phyloP scores from a whole-genome alignment of 768 basidiomycete species.

The Suillus decipiens region DNA sequence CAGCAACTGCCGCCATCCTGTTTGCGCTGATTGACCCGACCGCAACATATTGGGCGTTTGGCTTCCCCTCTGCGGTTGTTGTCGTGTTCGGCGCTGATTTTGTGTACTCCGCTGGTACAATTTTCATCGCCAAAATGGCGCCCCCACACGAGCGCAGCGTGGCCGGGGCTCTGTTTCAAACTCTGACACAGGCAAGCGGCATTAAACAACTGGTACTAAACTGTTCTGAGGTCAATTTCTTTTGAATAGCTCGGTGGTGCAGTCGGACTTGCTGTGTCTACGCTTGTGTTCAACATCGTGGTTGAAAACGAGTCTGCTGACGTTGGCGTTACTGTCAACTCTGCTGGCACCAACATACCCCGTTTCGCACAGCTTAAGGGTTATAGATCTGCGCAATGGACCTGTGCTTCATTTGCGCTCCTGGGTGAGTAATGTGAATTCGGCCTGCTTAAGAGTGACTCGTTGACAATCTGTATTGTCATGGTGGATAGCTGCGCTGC shows the following conservation, averaged over 20 bases:
- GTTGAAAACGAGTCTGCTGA: constrained; percentile 33
- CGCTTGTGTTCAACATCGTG: constrained; percentile 66
- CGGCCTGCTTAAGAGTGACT: neutral
- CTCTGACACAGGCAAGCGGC: constrained; percentile 63
- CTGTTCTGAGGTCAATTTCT: neutral
- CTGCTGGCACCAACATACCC: constrained; percentile 32
- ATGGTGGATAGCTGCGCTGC: constrained; percentile 26
- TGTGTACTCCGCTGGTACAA: constrained; percentile 68
- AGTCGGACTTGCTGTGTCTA: constrained; percentile 70
- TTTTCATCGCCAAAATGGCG: constrained; percentile 62
- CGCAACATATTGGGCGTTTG: constrained; percentile 71
- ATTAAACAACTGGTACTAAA: neutral
- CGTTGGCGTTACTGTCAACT: constrained; percentile 35
- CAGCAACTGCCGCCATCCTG: constrained; percentile 57
- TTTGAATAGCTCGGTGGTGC: constrained; percentile 58
- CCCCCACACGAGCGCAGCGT: constrained; percentile 73
- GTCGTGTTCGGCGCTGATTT: constrained; percentile 82
- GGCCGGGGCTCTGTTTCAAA: constrained; percentile 76
- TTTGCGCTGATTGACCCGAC: constrained; percentile 66
- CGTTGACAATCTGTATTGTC: constrained; percentile 1
- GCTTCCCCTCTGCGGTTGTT: constrained; percentile 66
- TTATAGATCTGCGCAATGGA: constrained; percentile 70
- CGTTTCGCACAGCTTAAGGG: constrained; percentile 44
- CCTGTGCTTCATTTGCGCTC: constrained; percentile 55
- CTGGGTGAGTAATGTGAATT: constrained; percentile 43